Percentiles rank a stretch among this genome's conserved stretches.
Evolutionary conservation across 257 asterid genomes (phyloP).

Genomic region (Scutellaria barbata): DNA sequence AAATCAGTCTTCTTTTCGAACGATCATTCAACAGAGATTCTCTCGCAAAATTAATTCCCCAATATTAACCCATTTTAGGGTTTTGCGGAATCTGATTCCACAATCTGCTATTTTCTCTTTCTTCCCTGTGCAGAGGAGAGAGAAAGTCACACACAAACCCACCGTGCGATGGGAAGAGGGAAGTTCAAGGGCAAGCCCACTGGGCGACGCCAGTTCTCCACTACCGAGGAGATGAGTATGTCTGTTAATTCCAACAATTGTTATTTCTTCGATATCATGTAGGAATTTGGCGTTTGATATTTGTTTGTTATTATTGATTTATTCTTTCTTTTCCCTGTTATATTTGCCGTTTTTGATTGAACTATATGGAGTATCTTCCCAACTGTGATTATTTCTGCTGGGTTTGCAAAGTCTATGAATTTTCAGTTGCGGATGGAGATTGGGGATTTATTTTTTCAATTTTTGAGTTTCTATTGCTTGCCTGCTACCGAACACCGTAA

Average conservation of each 20-base stretch:
- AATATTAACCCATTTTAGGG: not conserved
- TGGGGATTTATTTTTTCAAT: not conserved
- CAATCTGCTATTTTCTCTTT: constrained; percentile 21
- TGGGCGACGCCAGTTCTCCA: constrained; percentile 69
- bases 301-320: too few relatives aligned
- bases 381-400: not conserved
- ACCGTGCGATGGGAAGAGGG: constrained; percentile 54
- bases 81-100: not conserved
- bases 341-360: too few relatives aligned
- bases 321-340: too few relatives aligned
- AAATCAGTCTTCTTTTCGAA: not conserved
- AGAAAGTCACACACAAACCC: not conserved
- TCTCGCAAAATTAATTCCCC: not conserved
- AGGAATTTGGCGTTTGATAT: too few relatives aligned
- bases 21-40: not conserved
- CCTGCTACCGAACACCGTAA: not conserved
- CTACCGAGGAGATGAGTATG: constrained; percentile 63
- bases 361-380: too few relatives aligned
- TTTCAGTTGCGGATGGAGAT: not conserved
- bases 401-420: not conserved
- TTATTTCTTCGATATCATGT: not conserved
- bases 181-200: constrained; percentile 71
- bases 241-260: constrained; percentile 5
- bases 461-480: not conserved
- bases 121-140: constrained; percentile 26